A percentile compares a stretch with the other conserved stretches of the same genome.
phyloP scores from a whole-genome alignment of 2,329 filamentous ascomycete genomes.

The Knufia fluminis region DNA sequence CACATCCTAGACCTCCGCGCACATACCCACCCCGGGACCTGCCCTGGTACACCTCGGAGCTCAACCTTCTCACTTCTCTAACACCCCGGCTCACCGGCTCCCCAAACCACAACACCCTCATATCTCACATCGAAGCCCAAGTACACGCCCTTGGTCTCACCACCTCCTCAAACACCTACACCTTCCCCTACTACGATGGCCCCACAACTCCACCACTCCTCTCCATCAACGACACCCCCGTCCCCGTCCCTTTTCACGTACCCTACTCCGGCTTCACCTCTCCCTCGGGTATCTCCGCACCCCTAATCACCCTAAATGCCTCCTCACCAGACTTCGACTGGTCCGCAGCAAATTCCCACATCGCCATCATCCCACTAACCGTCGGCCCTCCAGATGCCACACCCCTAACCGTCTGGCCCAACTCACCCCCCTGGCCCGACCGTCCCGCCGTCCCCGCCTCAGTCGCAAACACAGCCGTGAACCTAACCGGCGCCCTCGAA shows the following conservation, averaged over 20 bases:
- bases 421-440: not conserved
- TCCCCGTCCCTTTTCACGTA: constrained; percentile 7
- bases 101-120: not conserved
- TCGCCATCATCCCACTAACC: not conserved
- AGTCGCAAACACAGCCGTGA: not conserved
- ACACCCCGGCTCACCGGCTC: not conserved
- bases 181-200: constrained; percentile 10
- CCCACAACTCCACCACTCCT: constrained; percentile 9
- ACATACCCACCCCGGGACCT: no score
- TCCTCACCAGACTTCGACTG: not conserved
- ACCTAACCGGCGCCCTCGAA: constrained; percentile 5
- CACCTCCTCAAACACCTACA: not conserved
- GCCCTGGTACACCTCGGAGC: not conserved
- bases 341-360: not conserved
- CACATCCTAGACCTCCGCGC: no score
- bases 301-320: not conserved
- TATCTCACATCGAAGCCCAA: not conserved
- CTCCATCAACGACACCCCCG: not conserved
- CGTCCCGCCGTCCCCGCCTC: no score
- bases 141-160: not conserved
- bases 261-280: not conserved
- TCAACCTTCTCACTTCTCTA: not conserved
- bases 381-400: not conserved
- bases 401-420: not conserved
- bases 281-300: not conserved